Conservation (phyloP, 2,329 filamentous ascomycete genomes). For the Leptodontidium sp. region DNA sequence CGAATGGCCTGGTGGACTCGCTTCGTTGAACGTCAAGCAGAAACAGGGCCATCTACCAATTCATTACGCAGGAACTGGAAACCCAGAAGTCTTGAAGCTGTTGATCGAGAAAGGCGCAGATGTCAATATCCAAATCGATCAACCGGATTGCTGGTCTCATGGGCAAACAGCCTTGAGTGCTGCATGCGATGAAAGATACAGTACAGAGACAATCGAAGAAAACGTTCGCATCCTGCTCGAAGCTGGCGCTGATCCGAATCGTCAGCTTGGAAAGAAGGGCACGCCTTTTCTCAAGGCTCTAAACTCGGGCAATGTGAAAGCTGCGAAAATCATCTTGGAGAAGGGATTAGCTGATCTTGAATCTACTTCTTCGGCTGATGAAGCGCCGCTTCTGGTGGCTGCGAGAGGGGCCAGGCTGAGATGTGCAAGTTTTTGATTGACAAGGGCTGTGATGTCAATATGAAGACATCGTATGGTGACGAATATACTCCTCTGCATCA, state of each 20-base stretch:
- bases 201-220: neutral
- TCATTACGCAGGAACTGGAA: neutral
- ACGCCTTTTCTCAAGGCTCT: neutral
- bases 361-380: neutral
- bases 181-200: conserved; percentile 1
- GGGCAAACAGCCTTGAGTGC: neutral
- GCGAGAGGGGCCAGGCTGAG: conserved; percentile 8
- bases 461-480: conserved; percentile 9
- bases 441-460: conserved; percentile 14
- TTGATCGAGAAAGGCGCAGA: neutral
- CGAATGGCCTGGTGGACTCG: neutral
- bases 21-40: conserved; percentile 4
- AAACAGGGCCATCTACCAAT: conserved; percentile 11
- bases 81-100: neutral
- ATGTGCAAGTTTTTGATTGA: conserved; percentile 14
- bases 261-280: conserved; percentile 4
- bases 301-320: conserved; percentile 6
- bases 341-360: neutral
- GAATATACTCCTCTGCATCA: conserved; percentile 13
- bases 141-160: conserved; percentile 10
- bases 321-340: neutral
- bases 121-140: neutral
- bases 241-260: conserved; percentile 17
- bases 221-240: conserved; percentile 13
- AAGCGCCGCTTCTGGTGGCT: conserved; percentile 12